phyloP scores from a whole-genome alignment of 2,329 filamentous ascomycete genomes.

The Neonectria hederae region DNA sequence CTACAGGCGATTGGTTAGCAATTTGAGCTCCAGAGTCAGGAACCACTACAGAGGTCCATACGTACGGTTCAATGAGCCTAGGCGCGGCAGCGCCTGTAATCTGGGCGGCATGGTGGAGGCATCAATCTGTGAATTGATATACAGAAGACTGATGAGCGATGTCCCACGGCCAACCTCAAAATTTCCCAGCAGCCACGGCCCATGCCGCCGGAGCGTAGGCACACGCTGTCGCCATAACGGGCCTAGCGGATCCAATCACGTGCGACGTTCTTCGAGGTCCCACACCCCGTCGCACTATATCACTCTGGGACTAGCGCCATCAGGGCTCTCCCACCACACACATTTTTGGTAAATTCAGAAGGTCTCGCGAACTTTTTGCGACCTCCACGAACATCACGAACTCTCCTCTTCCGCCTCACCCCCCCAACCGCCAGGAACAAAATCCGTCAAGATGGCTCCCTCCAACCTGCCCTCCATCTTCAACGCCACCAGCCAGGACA shows the following conservation, averaged over 20 bases:
- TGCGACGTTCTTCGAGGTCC: slow-evolving; percentile 31
- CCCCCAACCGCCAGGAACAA: slow-evolving; percentile 47
- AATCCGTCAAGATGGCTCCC: slow-evolving; percentile 85
- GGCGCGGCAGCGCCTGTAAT: slow-evolving; percentile 68
- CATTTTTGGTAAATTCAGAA: slow-evolving; percentile 50
- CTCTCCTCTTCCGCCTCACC: slow-evolving; percentile 43
- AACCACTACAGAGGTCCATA: neutral
- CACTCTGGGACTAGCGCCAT: slow-evolving; percentile 40
- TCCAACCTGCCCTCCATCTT: slow-evolving; percentile 93
- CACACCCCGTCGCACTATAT: neutral
- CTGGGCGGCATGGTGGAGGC: slow-evolving; percentile 71
- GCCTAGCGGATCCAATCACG: slow-evolving; percentile 45
- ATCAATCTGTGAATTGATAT: slow-evolving; percentile 39
- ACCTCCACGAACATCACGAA: slow-evolving; percentile 42
- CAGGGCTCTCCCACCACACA: slow-evolving; percentile 50
- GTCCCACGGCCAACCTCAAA: slow-evolving; percentile 44
- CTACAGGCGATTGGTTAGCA: slow-evolving; percentile 51
- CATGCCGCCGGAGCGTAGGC: slow-evolving; percentile 14
- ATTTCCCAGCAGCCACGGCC: slow-evolving; percentile 44
- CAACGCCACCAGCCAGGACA: slow-evolving; percentile 97
- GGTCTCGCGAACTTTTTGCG: slow-evolving; percentile 56
- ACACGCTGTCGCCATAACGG: neutral
- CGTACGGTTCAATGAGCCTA: slow-evolving; percentile 70
- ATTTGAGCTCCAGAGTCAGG: neutral
- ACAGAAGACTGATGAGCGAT: slow-evolving; percentile 33